Evolutionary conservation across 441 rosid genomes (phyloP), one percentile per base, ranked within the genome.

Genomic region (Cnidoscolus chayamansa): DNA sequence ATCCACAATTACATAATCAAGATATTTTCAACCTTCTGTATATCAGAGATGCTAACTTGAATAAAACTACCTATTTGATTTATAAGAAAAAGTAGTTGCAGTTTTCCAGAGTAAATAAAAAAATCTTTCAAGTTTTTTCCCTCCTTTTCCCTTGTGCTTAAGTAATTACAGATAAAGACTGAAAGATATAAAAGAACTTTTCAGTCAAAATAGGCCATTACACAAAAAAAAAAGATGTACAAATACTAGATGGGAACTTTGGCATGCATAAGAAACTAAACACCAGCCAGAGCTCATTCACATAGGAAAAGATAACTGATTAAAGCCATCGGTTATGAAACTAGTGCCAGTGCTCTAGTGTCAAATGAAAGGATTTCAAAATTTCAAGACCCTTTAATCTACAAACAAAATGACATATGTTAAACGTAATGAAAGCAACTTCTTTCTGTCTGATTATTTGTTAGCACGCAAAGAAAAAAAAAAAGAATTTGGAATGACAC

Each of bases 1-100:
- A 43, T 11, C 59, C 69, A 64, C 57, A 71, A 63, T 71, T 62
- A 20, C 31, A 73, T 37, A 55, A 70, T 56, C 63, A 69, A 17
- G 25, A 49, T 25, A 25, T 25, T 25, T 25, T 25, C 25, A 25
- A 25, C 25, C 25, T 25, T 25, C 25, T 25, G 25, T 25, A 25
- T 25, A 25, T 25, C 25, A 25, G 25, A 25, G 25, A 25, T 25
- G 25, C 25, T 25, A 25, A 25, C 25, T 25, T 25, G 25, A 25
- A 25, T 25, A 25, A 25, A 25, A 55, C 25, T 68, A 35, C 16
- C 47, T 10, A 3, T 35, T 68, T 16, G 5, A 15, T 51, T 31
- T 17, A 6, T 12, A 11, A 51, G 12, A 50, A 3, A 35, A 17
- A 54, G 32, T 10, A 49, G 9, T 67, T 31, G 61, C 37, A 54